Conservation (phyloP, 352 stramenopile species). For the Blastocystis sp. region DNA sequence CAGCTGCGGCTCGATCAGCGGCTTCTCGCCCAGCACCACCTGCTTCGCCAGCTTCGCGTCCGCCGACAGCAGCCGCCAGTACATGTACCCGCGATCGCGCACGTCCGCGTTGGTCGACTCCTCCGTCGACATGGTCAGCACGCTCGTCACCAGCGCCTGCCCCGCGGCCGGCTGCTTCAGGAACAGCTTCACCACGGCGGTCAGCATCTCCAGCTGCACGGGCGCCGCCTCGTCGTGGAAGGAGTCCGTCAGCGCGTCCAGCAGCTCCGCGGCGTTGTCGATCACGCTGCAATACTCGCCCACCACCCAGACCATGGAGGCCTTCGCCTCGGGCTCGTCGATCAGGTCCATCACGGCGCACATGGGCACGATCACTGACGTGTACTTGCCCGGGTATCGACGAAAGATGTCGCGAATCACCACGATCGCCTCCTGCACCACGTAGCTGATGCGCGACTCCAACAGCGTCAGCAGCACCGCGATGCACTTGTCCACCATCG, state of each 20-base stretch:
- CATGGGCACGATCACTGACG: constrained; percentile 95
- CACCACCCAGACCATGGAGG: constrained; percentile 99
- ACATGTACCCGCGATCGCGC: constrained; percentile 95
- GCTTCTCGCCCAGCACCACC: constrained; percentile 94
- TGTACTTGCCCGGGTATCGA: constrained; percentile 97
- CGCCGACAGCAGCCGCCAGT: constrained; percentile 95
- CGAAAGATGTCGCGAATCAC: constrained; percentile 99
- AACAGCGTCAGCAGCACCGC: constrained; percentile 96
- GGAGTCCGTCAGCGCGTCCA: constrained; percentile 95
- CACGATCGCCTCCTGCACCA: constrained; percentile 97
- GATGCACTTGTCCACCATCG: constrained; percentile 94
- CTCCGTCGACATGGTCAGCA: constrained; percentile 93
- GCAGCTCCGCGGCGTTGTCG: constrained; percentile 95
- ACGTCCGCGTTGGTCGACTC: constrained; percentile 96
- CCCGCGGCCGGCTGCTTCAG: constrained; percentile 84
- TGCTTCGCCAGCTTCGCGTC: constrained; percentile 94
- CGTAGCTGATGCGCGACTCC: constrained; percentile 88
- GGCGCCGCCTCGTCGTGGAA: constrained; percentile 90
- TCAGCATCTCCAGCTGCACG: constrained; percentile 92
- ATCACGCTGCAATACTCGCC: constrained; percentile 94
- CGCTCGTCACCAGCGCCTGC: constrained; percentile 89
- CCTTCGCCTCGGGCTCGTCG: constrained; percentile 96
- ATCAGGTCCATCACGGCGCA: constrained; percentile 98
- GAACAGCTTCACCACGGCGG: constrained; percentile 97
- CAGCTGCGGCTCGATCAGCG: constrained; percentile 83